Evolutionary conservation across 1,284 basidiomycete species (phyloP), one percentile per base, ranked within the genome.

Genomic region (Cryptococcus floricola): DNA sequence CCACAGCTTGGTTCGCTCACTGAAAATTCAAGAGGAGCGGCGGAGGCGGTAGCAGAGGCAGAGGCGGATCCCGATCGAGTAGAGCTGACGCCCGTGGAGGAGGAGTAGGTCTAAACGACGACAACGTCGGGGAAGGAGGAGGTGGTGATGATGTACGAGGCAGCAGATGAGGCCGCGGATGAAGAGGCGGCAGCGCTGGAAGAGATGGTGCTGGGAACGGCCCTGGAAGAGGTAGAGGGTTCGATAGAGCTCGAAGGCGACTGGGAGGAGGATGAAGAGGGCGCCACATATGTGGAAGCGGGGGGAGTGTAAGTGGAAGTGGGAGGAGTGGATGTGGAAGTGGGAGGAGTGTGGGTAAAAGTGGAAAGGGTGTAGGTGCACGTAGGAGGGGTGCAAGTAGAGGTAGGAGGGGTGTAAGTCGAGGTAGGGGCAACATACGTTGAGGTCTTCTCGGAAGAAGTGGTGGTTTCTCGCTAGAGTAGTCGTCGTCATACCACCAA

Each of bases 401-500:
- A 62, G 0, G 74, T 50, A 10, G 56, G 52, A 25, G 71, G 39
- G 60, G 65, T 64, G 23, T 61, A 70, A 28, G 70, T 66, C 4
- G 73, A 65, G 0, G 75, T 59, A 37, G 68, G 66, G 8, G 65
- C 51, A 27, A 58, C 59, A 18, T 52, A 57, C 23, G 71, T 63
- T 5, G 68, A 53, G 25, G 59, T 60, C 18, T 68, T 48, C 10
- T 47, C 49, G 6, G 73, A 60, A 53, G 68, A 59, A 4, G 71
- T 58, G 3, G 70, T 56, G n/a, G 59, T 38, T n/a, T 44, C 12
- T 60, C 60, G 25, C 19, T 25, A 16, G 44, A 23, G 5, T 49
- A 44, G 2, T 52, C 52, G 44, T 59, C 59, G 51, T 75, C 74
- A 73, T 78, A 83, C 61, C 61, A 75, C 87, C 87, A 89, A n/a